Conservation (phyloP, 192 early-diverging fungal genomes). For the Coemansia sp. region DNA sequence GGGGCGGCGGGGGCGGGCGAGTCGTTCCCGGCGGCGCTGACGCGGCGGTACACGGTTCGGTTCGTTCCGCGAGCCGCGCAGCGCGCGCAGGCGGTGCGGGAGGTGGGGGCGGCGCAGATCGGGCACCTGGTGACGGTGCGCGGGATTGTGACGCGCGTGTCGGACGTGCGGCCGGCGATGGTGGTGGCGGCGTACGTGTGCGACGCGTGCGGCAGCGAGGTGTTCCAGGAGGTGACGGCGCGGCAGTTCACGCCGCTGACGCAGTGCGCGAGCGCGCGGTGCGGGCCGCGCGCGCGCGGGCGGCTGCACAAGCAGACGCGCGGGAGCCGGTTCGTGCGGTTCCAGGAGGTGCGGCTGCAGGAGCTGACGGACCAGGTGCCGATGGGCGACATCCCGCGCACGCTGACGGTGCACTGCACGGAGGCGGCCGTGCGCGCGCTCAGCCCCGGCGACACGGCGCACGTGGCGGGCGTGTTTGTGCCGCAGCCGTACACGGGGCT, state of each 20-base stretch:
- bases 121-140: constrained; percentile 85
- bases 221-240: constrained; percentile 88
- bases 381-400: constrained; percentile 96
- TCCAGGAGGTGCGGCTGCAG: constrained; percentile 96
- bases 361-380: constrained; percentile 98
- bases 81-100: constrained; percentile 76
- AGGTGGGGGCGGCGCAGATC: constrained; percentile 74
- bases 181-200: constrained; percentile 87
- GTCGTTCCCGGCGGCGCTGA: constrained; percentile 79
- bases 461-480: constrained; percentile 84
- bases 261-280: constrained; percentile 77
- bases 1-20: constrained; percentile 30
- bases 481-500: constrained; percentile 93
- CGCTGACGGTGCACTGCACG: constrained; percentile 90
- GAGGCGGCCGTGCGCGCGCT: constrained; percentile 74
- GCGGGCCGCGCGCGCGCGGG: constrained; percentile 78
- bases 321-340: constrained; percentile 87
- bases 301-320: constrained; percentile 88
- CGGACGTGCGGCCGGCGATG: constrained; percentile 89
- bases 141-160: constrained; percentile 92
- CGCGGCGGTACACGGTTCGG: constrained; percentile 79
- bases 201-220: constrained; percentile 92
- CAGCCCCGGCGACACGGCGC: constrained; percentile 86
- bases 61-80: constrained; percentile 70
- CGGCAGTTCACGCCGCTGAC: constrained; percentile 75